phyloP scores from a whole-genome alignment of 225 moss, liverwort and hornwort genomes.

The Sphagnum contortum region DNA sequence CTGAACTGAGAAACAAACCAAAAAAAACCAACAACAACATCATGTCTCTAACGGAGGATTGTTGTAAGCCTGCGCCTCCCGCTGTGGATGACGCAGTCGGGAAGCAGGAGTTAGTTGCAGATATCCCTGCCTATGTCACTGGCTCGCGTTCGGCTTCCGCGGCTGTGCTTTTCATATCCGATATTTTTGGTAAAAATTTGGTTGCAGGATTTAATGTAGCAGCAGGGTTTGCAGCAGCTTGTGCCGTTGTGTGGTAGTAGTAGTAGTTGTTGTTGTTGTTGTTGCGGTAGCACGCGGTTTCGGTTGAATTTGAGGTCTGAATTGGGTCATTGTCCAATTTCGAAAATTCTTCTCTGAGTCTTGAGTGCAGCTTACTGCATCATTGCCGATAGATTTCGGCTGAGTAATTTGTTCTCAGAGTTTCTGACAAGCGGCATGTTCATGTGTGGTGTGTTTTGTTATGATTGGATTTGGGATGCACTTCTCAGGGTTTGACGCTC shows the following conservation, averaged over 20 bases:
- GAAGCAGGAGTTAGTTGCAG: neutral
- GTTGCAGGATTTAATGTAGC: too few species aligned
- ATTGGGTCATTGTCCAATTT: too few species aligned
- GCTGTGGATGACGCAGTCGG: neutral
- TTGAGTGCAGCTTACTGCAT: neutral
- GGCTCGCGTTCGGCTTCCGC: neutral
- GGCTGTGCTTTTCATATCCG: neutral
- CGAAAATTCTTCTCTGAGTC: too few species aligned
- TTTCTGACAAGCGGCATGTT: too few species aligned
- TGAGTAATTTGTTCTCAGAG: too few species aligned
- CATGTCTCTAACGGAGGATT: neutral
- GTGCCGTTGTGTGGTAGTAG: neutral
- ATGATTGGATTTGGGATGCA: too few species aligned
- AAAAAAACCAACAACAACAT: too few species aligned
- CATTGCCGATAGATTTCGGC: neutral
- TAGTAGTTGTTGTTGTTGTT: neutral
- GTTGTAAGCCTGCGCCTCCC: slow-evolving; percentile 2
- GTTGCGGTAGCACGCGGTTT: too few species aligned
- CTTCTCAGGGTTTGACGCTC: too few species aligned
- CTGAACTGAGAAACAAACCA: too few species aligned
- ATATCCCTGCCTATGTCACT: slow-evolving; percentile 1
- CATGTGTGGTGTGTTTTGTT: too few species aligned
- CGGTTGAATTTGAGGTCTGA: too few species aligned
- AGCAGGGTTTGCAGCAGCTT: neutral
- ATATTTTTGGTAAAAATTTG: neutral